Evolutionary conservation across 495 filamentous ascomycete species (phyloP).

Genomic region (Penicillium diatomitis): DNA sequence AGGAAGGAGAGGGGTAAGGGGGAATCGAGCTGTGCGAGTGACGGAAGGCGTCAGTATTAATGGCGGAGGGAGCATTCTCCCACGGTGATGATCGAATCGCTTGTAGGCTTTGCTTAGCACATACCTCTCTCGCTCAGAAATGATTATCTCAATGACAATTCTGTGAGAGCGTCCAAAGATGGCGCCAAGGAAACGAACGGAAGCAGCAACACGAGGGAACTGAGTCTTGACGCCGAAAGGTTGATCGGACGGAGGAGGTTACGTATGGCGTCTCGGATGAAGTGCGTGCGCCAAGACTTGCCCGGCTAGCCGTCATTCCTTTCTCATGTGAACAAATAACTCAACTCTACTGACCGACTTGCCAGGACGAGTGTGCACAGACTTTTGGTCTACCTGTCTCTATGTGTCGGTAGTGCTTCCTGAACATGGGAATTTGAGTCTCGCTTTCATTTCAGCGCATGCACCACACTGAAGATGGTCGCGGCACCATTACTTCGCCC

Average conservation of each 20-base stretch:
- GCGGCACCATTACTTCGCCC: conserved; percentile 28
- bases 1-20: conserved; percentile 7
- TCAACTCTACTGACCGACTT: too few species aligned
- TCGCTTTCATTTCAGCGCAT: too few species aligned
- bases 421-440: background rate
- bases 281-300: too few species aligned
- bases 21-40: conserved; percentile 4
- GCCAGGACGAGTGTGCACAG: too few species aligned
- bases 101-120: background rate
- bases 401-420: background rate
- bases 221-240: too few species aligned
- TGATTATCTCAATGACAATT: background rate
- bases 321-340: too few species aligned
- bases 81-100: conserved; percentile 16
- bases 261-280: too few species aligned
- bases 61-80: conserved; percentile 15
- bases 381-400: background rate
- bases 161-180: background rate
- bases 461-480: conserved; percentile 18
- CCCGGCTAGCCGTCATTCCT: too few species aligned
- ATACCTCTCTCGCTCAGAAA: too few species aligned
- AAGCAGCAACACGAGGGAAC: too few species aligned
- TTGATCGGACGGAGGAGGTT: too few species aligned
- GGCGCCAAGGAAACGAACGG: too few species aligned
- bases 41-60: conserved; percentile 21